Percentiles rank a stretch among this genome's conserved stretches.
These are phyloP conservation scores for Komagataea norvegica DNA, from an alignment of 1,139 yeast genomes.

Conservation along the genomic window DNA sequence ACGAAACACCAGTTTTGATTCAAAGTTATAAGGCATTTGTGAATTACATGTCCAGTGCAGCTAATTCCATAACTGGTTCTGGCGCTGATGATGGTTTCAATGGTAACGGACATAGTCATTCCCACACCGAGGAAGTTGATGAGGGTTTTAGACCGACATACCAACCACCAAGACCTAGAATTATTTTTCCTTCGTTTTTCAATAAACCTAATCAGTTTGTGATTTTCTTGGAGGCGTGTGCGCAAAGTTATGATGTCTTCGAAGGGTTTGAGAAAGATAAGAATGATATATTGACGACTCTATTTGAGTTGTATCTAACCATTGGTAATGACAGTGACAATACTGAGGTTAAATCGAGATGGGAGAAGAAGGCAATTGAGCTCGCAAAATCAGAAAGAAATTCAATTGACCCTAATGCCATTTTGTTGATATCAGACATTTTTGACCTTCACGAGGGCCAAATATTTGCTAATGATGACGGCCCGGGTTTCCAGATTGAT, in stretches of 20 bases:
- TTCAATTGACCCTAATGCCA: constrained; percentile 51
- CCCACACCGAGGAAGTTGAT: constrained; percentile 1
- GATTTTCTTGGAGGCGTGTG: constrained; percentile 88
- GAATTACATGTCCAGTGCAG: constrained; percentile 47
- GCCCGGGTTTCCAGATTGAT: constrained; percentile 40
- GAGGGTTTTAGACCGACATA: constrained; percentile 57
- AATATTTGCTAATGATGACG: constrained; percentile 26
- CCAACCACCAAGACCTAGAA: constrained; percentile 85
- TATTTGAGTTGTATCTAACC: constrained; percentile 76
- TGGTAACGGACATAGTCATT: constrained; percentile 5
- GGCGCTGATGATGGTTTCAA: constrained; percentile 3
- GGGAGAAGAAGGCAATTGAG: constrained; percentile 62
- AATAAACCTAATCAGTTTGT: constrained; percentile 86
- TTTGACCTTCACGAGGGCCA: constrained; percentile 50
- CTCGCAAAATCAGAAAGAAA: constrained; percentile 43
- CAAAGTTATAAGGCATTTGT: constrained; percentile 73
- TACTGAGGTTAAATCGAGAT: constrained; percentile 35
- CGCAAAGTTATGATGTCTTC: constrained; percentile 70
- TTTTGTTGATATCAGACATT: constrained; percentile 63
- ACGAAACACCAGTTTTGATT: constrained; percentile 38
- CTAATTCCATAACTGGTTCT: constrained; percentile 18
- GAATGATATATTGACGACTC: constrained; percentile 66
- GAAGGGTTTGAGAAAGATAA: constrained; percentile 69
- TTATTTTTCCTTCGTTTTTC: constrained; percentile 82
- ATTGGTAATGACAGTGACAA: constrained; percentile 43